Evolutionary conservation across 2,329 filamentous ascomycete species (phyloP).

Genomic region (Fusarium xylarioides): DNA sequence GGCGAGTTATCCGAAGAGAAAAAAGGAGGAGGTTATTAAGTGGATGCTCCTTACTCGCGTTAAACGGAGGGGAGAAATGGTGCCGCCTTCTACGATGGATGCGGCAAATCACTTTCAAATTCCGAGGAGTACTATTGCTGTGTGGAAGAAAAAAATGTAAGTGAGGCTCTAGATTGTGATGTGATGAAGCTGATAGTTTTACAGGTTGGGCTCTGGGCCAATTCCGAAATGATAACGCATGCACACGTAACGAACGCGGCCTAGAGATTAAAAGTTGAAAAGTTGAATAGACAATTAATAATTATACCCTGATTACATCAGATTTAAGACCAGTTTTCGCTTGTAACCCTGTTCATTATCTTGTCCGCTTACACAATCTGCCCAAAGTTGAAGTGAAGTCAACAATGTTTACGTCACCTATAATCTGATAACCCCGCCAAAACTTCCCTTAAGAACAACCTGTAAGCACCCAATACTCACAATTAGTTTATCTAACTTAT

Average conservation of each 20-base stretch:
- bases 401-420: conserved; percentile 27
- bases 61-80: not conserved
- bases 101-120: conserved; percentile 18
- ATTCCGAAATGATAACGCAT: not conserved
- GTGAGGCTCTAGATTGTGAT: not conserved
- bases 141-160: conserved; percentile 4
- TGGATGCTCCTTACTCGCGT: conserved; percentile 12
- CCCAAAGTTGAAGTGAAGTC: not conserved
- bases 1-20: conserved; percentile 14
- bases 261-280: not conserved
- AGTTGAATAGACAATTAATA: conserved; percentile 9
- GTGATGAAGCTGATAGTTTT: not conserved
- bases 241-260: not conserved
- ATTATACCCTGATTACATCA: conserved; percentile 1
- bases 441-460: not conserved
- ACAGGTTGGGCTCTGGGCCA: conserved; percentile 1
- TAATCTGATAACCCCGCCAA: conserved; percentile 37
- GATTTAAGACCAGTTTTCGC: not conserved
- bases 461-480: not conserved
- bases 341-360: not conserved
- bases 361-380: conserved; percentile 14
- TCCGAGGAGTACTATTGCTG: conserved; percentile 16
- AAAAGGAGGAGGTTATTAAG: conserved; percentile 13
- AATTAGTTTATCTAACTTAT: not conserved
- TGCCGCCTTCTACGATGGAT: conserved; percentile 2